Evolutionary conservation across 2,329 filamentous ascomycete genomes (phyloP), one percentile per base, ranked within the genome.

Genomic region (Stachybotrys echinatus): DNA sequence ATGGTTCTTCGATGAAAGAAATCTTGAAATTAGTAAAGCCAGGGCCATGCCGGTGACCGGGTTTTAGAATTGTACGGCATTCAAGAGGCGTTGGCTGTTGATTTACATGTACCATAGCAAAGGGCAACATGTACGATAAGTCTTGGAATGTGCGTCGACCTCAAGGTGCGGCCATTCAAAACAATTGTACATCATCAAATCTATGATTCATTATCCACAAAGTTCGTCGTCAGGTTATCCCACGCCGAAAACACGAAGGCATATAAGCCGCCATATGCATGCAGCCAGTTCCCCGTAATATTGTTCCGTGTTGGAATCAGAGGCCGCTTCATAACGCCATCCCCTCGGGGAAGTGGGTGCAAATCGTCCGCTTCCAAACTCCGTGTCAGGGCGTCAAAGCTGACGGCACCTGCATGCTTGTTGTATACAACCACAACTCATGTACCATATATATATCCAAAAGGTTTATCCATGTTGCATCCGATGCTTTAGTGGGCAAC

Each of bases 401-500:
- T 10, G 27, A 34, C 27, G 27, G 10, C 27, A 34, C 27, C 27
- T 10, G 10, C 27, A n/a, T 34, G 27, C 3, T 34, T 34, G 10
- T 14, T 5, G 27, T 6, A 14, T 3, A 34, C 27, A 14, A 14
- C 27, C 27, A 34, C 5, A n/a, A n/a, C n/a, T n/a, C n/a, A 34
- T 14, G 27, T 34, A 14, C 14, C 27, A 34, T 34, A 34, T 10
- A 14, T 34, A 34, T 34, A 8, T 8, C 10, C 27, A n/a, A n/a
- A n/a, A n/a, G 10, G 27, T 34, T 34, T 5, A 8, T 34, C 27
- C 27, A 14, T 34, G 14, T 10, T 34, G 27, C 27, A 34, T 14
- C 10, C 10, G 27, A 34, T 34, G 18, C 57, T 27, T 58, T 69
- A 89, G 70, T 87, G 82, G 50, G 78, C 76, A 49, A 77, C 80